Evolutionary conservation across 345 rosid species (phyloP).

Genomic region (Populus davidiana): DNA sequence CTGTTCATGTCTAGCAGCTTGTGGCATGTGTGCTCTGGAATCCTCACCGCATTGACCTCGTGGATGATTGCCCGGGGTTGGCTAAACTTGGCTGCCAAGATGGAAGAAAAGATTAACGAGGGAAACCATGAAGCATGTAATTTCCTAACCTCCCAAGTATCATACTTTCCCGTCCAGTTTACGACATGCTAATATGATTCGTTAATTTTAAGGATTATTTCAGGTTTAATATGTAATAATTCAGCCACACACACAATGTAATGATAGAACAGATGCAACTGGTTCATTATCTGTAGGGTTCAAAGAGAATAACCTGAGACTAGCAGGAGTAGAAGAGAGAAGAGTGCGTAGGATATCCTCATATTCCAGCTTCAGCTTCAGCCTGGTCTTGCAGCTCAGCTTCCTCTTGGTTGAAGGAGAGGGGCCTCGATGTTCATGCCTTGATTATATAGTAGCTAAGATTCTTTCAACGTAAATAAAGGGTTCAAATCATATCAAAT

Average conservation of each 20-base stretch:
- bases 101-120: not conserved
- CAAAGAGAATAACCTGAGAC: constrained; percentile 35
- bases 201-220: not conserved
- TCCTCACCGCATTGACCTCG: constrained; percentile 25
- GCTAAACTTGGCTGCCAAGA: constrained; percentile 1
- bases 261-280: not conserved
- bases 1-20: constrained; percentile 21
- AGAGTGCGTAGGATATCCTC: constrained; percentile 30
- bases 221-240: not conserved
- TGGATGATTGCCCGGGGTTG: not conserved
- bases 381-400: not conserved
- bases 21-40: constrained; percentile 55
- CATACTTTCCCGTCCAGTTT: not conserved
- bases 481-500: not conserved
- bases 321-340: constrained; percentile 27
- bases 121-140: not conserved
- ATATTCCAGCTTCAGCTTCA: constrained; percentile 21
- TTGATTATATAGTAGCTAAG: not conserved
- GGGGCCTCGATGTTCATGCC: not conserved
- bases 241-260: not conserved
- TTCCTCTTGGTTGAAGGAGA: not conserved
- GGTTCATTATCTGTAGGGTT: not conserved
- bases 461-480: constrained; percentile 7
- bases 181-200: not conserved
- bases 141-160: not conserved